Percentiles rank a stretch among this genome's conserved stretches.
Conservation (phyloP, 2,329 filamentous ascomycete genomes). For the Verticillium dahliae region DNA sequence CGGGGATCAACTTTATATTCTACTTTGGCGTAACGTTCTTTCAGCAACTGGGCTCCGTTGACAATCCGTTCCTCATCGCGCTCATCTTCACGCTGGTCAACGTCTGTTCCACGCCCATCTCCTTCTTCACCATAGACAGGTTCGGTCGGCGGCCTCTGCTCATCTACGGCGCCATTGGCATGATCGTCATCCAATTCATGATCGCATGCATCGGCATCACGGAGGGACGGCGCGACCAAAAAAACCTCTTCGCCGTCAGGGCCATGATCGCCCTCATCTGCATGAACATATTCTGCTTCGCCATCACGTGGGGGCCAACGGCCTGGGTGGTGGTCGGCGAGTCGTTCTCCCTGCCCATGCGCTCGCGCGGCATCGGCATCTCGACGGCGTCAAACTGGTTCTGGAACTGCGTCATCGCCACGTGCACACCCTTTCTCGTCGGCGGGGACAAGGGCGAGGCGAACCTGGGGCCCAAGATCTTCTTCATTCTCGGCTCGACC, state of each 20-base stretch:
- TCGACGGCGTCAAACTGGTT: slow-evolving; percentile 71
- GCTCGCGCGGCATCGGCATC: slow-evolving; percentile 63
- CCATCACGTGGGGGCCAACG: slow-evolving; percentile 66
- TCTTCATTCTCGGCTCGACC: slow-evolving; percentile 59
- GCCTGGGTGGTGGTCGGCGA: slow-evolving; percentile 68
- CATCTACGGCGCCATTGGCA: slow-evolving; percentile 61
- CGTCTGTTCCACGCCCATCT: slow-evolving; percentile 9
- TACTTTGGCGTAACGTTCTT: slow-evolving; percentile 68
- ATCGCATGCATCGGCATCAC: slow-evolving; percentile 52
- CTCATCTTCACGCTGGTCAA: slow-evolving; percentile 60
- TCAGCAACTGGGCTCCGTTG: slow-evolving; percentile 55
- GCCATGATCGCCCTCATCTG: slow-evolving; percentile 67
- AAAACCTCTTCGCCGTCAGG: slow-evolving; percentile 22
- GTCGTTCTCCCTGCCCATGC: slow-evolving; percentile 69
- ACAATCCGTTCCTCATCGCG: slow-evolving; percentile 64
- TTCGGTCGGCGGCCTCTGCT: slow-evolving; percentile 53
- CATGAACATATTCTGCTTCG: slow-evolving; percentile 77
- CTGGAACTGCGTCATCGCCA: slow-evolving; percentile 56
- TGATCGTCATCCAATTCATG: slow-evolving; percentile 65
- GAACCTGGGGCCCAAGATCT: slow-evolving; percentile 31
- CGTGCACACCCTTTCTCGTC: slow-evolving; percentile 67
- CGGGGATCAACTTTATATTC: slow-evolving; percentile 65
- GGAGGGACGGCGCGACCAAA: slow-evolving; percentile 20
- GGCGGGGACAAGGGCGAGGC: slow-evolving; percentile 40
- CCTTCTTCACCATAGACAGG: slow-evolving; percentile 12